A percentile compares a stretch with the other conserved stretches of the same genome.
phyloP scores from a whole-genome alignment of 495 filamentous ascomycete species.

The Tuber indicum region DNA sequence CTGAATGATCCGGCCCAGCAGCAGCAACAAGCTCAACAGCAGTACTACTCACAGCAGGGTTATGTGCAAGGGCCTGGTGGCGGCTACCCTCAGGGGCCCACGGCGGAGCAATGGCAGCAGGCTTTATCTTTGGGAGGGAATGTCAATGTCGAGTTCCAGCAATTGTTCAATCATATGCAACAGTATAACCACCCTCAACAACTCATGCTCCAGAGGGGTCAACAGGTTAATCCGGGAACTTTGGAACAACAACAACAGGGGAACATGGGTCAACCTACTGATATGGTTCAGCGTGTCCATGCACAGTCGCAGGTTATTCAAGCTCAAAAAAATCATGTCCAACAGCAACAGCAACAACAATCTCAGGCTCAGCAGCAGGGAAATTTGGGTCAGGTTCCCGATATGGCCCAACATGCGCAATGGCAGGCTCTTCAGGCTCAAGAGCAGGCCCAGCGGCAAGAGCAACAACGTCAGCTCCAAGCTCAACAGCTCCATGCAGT shows the following conservation, averaged over 20 bases:
- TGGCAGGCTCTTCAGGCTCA: conserved; percentile 31
- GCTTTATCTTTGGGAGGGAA: conserved; percentile 28
- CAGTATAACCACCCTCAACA: conserved; percentile 32
- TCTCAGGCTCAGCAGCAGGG: conserved; percentile 24
- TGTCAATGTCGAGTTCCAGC: conserved; percentile 33
- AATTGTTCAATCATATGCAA: conserved; percentile 37
- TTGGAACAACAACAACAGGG: conserved; percentile 30
- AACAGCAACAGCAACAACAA: conserved; percentile 20
- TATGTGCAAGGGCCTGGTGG: conserved; percentile 28
- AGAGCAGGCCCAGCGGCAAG: conserved; percentile 15
- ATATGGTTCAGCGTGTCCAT: conserved; percentile 31
- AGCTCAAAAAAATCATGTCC: conserved; percentile 22
- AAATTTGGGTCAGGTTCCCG: conserved; percentile 32
- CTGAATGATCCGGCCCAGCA: conserved; percentile 33
- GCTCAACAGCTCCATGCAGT: conserved; percentile 18
- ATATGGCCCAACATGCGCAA: conserved; percentile 31
- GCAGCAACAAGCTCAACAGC: conserved; percentile 33
- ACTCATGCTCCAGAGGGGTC: conserved; percentile 33
- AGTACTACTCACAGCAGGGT: conserved; percentile 34
- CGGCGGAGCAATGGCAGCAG: conserved; percentile 38
- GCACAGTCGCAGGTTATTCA: conserved; percentile 31
- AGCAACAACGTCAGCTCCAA: conserved; percentile 18
- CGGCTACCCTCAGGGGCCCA: conserved; percentile 24
- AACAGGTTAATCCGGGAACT: conserved; percentile 32
- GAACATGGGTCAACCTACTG: conserved; percentile 29